These are phyloP conservation scores for Aquilaria yunnanensis DNA, from an alignment of 345 rosid species.

Conservation along the genomic window DNA sequence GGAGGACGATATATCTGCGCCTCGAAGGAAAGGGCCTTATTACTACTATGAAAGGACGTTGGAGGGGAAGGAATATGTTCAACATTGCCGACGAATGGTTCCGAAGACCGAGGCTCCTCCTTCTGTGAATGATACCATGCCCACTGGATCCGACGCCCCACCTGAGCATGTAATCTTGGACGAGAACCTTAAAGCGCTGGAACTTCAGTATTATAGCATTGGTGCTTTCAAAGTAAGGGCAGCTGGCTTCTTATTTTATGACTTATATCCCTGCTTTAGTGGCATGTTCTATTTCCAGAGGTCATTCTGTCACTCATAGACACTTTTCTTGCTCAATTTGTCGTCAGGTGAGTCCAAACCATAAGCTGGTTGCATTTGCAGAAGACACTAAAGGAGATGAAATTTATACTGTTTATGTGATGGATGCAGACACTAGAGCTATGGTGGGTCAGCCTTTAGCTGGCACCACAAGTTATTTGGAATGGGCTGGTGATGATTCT, in stretches of 20 bases:
- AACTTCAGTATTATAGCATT: slow-evolving; percentile 47
- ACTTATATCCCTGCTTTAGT: neutral
- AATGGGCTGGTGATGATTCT: slow-evolving; percentile 82
- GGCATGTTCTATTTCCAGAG: neutral
- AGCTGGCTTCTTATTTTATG: neutral
- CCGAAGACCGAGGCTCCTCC: slow-evolving; percentile 33
- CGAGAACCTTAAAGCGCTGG: slow-evolving; percentile 72
- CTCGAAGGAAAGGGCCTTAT: too few relatives aligned
- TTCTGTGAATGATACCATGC: slow-evolving; percentile 73
- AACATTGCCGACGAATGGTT: too few relatives aligned
- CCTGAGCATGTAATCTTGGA: slow-evolving; percentile 80
- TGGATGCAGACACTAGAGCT: slow-evolving; percentile 52
- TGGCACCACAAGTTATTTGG: slow-evolving; percentile 44
- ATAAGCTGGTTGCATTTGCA: slow-evolving; percentile 77
- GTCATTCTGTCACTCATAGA: neutral
- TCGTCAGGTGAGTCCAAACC: slow-evolving; percentile 62
- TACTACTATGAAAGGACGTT: too few relatives aligned
- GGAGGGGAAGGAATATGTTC: too few relatives aligned
- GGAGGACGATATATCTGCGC: slow-evolving; percentile 93
- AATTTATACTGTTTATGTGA: slow-evolving; percentile 54
- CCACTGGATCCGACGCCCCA: slow-evolving; percentile 63
- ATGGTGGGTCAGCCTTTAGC: slow-evolving; percentile 46
- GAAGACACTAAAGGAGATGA: slow-evolving; percentile 90
- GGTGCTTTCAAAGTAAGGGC: slow-evolving; percentile 53
- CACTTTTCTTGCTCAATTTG: neutral